Evolutionary conservation across 2,329 filamentous ascomycete genomes (phyloP), one percentile per base, ranked within the genome.

Genomic region (Penicillium sp.): DNA sequence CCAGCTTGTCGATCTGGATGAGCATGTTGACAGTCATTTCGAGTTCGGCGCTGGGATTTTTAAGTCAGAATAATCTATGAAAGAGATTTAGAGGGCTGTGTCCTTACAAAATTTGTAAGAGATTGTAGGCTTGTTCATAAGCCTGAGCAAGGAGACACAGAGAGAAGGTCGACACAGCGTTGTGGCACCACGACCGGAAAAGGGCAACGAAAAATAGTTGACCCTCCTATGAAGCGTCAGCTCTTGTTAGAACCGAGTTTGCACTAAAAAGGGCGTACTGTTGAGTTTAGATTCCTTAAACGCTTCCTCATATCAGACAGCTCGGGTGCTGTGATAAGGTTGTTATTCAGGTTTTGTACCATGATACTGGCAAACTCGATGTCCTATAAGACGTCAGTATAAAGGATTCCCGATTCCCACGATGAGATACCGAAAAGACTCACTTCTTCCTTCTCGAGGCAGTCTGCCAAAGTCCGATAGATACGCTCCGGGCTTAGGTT

Each of bases 11-110:
- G 58, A 98, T 96, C 67, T 98, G 94, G 35, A 98, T 98, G 45
- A 98, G 80, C 70, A 96, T 95, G 60, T 95, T 95, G 58, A 98
- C 93, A 0, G 91, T 97, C 89, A 98, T 97, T 67, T 98, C 93
- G 40, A 98, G 77, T 61, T 98, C 93, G 49, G 89, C 93, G 69
- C 89, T 95, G 54, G n/a, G 10, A n/a, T 27, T 34, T 37, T 67
- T 11, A 38, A 65, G 65, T 64, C 49, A 60, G 54, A 35, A 28
- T 3, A 4, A 16, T 26, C 5, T 14, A 38, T 8, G 14, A 16
- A 3, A 1, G 7, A n/a, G 28, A 9, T 1, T 6, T 26, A 10
- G 14, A 5, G 2, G 11, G 7, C 27, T 6, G 13, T 10, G 3
- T 16, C 67, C 82, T 61, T 68, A 94, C 87, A 98, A 96, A 39